Percentiles rank a stretch among this genome's conserved stretches.
Evolutionary conservation across 441 rosid species (phyloP).

Genomic region (Populus tomentosa): DNA sequence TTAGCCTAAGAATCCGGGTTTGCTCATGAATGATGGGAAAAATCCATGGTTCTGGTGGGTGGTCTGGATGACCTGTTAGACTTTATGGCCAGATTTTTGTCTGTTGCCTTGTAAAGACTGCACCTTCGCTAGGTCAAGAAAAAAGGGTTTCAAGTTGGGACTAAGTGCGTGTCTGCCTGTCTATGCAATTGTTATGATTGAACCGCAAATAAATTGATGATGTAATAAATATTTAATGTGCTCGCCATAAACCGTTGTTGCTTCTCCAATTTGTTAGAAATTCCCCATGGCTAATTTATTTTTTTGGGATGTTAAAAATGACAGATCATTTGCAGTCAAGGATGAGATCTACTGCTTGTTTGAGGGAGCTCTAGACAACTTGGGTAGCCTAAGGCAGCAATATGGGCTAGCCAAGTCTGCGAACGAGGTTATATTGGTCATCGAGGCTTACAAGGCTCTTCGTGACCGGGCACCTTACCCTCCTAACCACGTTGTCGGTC

Average conservation of each 20-base stretch:
- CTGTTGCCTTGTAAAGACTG: not conserved
- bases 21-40: not conserved
- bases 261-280: not conserved
- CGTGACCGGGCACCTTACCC: constrained; percentile 98
- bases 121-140: not conserved
- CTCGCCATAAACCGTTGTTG: not conserved
- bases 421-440: constrained; percentile 78
- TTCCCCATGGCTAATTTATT: not conserved
- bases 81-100: not conserved
- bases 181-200: not conserved
- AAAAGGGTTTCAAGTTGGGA: not conserved
- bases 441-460: constrained; percentile 95
- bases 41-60: too few species aligned
- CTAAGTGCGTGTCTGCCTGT: not conserved
- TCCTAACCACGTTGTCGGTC: constrained; percentile 79
- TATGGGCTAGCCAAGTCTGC: constrained; percentile 85
- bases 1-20: not conserved
- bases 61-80: not conserved
- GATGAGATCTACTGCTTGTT: constrained; percentile 94
- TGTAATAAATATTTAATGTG: not conserved
- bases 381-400: constrained; percentile 88
- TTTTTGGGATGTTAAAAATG: constrained; percentile 8
- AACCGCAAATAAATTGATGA: not conserved
- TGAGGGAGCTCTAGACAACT: constrained; percentile 79
- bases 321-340: constrained; percentile 86